These are phyloP conservation scores for Barnettozyma wickerhamii DNA, from an alignment of 805 yeast species.

Conservation along the genomic window DNA sequence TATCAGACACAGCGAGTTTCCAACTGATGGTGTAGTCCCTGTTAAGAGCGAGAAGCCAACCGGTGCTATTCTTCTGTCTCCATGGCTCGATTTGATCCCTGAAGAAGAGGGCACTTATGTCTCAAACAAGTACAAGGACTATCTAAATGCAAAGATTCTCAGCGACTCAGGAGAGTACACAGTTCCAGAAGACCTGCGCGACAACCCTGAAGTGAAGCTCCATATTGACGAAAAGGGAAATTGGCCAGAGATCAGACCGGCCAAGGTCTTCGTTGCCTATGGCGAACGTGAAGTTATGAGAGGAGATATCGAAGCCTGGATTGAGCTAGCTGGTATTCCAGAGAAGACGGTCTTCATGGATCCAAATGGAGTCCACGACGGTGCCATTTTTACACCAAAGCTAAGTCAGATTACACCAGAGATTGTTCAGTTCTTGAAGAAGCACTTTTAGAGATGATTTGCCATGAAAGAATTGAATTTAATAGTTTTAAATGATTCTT, in stretches of 20 bases:
- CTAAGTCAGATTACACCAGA: neutral
- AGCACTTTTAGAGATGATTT: neutral
- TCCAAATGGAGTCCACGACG: conserved; percentile 7
- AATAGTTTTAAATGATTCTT: too few relatives aligned
- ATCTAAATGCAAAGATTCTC: neutral
- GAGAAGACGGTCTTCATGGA: neutral
- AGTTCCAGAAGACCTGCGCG: neutral
- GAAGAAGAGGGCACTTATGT: neutral
- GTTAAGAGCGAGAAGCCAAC: neutral
- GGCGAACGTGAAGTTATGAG: conserved; percentile 15
- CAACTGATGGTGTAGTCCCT: neutral
- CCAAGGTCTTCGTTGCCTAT: conserved; percentile 3
- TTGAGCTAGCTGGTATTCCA: neutral
- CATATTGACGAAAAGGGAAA: neutral
- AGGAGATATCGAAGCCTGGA: conserved; percentile 10
- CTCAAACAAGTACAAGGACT: neutral
- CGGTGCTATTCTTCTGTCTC: conserved; percentile 13
- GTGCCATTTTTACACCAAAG: conserved; percentile 3
- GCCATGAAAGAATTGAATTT: too few relatives aligned
- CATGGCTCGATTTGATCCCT: conserved; percentile 17
- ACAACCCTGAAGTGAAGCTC: neutral
- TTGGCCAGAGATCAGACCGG: conserved; percentile 9
- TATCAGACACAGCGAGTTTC: conserved; percentile 8
- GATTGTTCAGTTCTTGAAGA: neutral
- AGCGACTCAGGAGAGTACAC: neutral